Evolutionary conservation across 495 filamentous ascomycete genomes (phyloP).

Genomic region (Annulohypoxylon moriforme): DNA sequence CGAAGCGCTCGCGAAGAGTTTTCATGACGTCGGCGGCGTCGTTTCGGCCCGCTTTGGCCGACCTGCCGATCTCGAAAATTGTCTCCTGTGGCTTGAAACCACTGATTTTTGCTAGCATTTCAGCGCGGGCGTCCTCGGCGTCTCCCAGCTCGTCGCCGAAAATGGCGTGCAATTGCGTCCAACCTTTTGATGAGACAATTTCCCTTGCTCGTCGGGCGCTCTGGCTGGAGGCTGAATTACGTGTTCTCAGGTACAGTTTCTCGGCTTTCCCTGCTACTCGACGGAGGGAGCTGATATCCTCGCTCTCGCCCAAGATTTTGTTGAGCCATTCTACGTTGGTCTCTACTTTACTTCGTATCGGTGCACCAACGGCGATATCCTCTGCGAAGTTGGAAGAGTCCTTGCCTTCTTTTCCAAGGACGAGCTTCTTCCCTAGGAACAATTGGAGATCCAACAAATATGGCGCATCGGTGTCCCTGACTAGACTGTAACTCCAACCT

Average conservation of each 20-base stretch:
- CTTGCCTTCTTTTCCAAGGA: conserved; percentile 69
- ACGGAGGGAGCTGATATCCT: conserved; percentile 76
- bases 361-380: conserved; percentile 80
- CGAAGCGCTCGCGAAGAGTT: conserved; percentile 70
- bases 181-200: conserved; percentile 72
- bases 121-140: conserved; percentile 76
- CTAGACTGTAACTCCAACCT: conserved; percentile 95
- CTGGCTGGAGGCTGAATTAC: conserved; percentile 86
- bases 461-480: conserved; percentile 83
- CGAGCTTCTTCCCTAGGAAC: conserved; percentile 83
- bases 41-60: conserved; percentile 67
- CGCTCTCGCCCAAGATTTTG: conserved; percentile 77
- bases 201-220: conserved; percentile 87
- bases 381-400: conserved; percentile 74
- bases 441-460: conserved; percentile 96
- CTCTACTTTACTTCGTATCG: conserved; percentile 77
- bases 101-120: conserved; percentile 86
- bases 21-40: conserved; percentile 86
- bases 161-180: conserved; percentile 76
- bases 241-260: conserved; percentile 88
- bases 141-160: conserved; percentile 75
- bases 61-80: conserved; percentile 89
- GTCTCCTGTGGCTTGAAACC: conserved; percentile 91
- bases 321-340: conserved; percentile 79
- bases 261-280: conserved; percentile 87